These are phyloP conservation scores for Musa troglodytarum DNA, from an alignment of 176 grass and related monocot genomes.

Conservation along the genomic window DNA sequence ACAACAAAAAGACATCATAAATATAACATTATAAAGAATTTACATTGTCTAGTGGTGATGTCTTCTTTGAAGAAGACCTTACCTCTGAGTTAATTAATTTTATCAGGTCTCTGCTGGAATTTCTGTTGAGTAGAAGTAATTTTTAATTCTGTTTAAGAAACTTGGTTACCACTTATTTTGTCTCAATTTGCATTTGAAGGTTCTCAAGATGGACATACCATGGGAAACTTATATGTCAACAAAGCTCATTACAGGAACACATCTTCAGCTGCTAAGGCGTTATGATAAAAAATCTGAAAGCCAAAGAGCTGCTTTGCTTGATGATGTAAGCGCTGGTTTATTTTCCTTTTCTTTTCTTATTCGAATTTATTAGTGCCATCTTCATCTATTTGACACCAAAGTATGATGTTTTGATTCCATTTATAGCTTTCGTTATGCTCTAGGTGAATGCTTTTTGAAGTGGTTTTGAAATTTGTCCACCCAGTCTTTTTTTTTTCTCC, in stretches of 20 bases:
- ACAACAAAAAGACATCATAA: not conserved
- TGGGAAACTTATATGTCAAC: slow-evolving; percentile 98
- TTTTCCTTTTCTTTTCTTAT: not conserved
- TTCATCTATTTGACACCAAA: not conserved
- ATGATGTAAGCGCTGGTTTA: slow-evolving; percentile 47
- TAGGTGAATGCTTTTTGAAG: too few species aligned
- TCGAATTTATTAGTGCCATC: not conserved
- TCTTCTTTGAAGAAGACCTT: not conserved
- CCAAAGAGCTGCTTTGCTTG: slow-evolving; percentile 71
- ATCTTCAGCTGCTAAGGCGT: slow-evolving; percentile 70
- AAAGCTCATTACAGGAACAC: slow-evolving; percentile 82
- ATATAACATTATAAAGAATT: not conserved
- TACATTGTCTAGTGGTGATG: not conserved
- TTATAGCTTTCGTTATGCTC: too few species aligned
- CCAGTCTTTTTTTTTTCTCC: too few species aligned
- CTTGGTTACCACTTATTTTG: not conserved
- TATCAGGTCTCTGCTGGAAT: not conserved
- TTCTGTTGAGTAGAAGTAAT: slow-evolving; percentile 1
- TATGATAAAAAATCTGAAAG: slow-evolving; percentile 85
- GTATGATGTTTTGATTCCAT: not conserved
- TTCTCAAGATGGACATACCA: slow-evolving; percentile 94
- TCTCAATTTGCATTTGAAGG: slow-evolving; percentile 43
- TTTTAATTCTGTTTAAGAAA: not conserved
- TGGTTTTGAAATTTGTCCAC: too few species aligned
- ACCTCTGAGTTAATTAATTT: not conserved